Base-by-base conservation (phyloP, 768 basidiomycete genomes). In the Tricholoma matsutake region DNA sequence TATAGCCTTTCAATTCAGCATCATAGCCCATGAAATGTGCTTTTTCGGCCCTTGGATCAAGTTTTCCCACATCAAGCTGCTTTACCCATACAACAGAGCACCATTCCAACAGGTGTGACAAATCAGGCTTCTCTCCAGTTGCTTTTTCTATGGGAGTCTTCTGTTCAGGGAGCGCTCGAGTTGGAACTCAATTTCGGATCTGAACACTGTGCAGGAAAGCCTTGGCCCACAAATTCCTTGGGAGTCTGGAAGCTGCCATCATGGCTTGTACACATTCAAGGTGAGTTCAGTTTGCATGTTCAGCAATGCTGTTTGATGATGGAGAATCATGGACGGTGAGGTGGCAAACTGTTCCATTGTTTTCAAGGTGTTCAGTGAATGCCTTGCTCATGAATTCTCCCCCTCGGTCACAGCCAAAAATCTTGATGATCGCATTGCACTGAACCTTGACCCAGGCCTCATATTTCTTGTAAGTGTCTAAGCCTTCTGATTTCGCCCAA, bases 251-350 rank as follows among this genome's bases (percentile, higher is more conserved):
- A n/a, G n/a, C n/a, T n/a, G n/a, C n/a, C n/a, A n/a, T n/a, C n/a
- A n/a, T 41, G 5, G 37, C 37, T 6, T 6, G 37, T 39, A 11
- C 13, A 14, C 37, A 39, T 11, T 39, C 37, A 0, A 57, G 6
- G n/a, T 43, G 35, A n/a, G 60, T 61, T 9, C 60, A 16, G 29
- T 64, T 61, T 4, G 29, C 53, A 29, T 43, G 34, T 47, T 61
- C 53, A 22, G 35, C 60, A 10, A 41, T 37, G 22, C 63, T 35
- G 18, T 63, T 63, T 32, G 31, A 35, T 31, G 31, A 16, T 32
- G 53, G 35, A 10, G 53, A 54, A 28, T 54, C 31, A 10, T 31
- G 53, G 3, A 35, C 53, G 2, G 31, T 54, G 3, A 34, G 14
- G n/a, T 31, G 31, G 5, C 8, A 16, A 9, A 31, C 16, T n/a